phyloP scores from a whole-genome alignment of 768 basidiomycete genomes.

The Kwoniella dejecticola region DNA sequence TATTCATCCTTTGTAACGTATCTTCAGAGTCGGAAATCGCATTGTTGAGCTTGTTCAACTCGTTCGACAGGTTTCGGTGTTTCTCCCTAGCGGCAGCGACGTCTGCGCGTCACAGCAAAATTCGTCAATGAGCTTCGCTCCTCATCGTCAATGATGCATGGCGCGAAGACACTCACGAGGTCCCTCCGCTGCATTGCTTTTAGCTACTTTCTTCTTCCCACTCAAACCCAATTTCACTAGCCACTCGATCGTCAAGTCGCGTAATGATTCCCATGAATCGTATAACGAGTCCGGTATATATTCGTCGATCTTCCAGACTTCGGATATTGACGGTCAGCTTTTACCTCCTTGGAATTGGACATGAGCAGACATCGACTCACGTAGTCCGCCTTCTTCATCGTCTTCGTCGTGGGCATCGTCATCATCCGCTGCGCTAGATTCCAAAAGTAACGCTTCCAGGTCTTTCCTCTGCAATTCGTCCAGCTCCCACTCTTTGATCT shows the following conservation, averaged over 20 bases:
- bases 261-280: slow-evolving; percentile 71
- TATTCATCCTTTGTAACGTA: slow-evolving; percentile 69
- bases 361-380: no score
- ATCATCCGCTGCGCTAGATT: slow-evolving; percentile 59
- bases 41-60: slow-evolving; percentile 65
- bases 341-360: no score
- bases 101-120: slow-evolving; percentile 29
- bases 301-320: slow-evolving; percentile 76
- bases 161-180: slow-evolving; percentile 34
- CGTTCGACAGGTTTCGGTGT: slow-evolving; percentile 58
- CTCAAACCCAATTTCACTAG: slow-evolving; percentile 68
- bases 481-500: slow-evolving; percentile 59
- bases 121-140: neutral
- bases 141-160: neutral
- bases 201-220: slow-evolving; percentile 32
- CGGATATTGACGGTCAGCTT: neutral
- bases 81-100: slow-evolving; percentile 51
- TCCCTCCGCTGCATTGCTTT: slow-evolving; percentile 25
- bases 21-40: slow-evolving; percentile 58
- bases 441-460: slow-evolving; percentile 70
- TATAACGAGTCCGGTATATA: slow-evolving; percentile 83
- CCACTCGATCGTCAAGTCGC: slow-evolving; percentile 65
- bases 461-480: slow-evolving; percentile 63
- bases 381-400: slow-evolving; percentile 55
- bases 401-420: slow-evolving; percentile 42